Percentiles rank a stretch among this genome's conserved stretches.
phyloP scores from a whole-genome alignment of 2,329 filamentous ascomycete species.

The Ceratocystis papillata region DNA sequence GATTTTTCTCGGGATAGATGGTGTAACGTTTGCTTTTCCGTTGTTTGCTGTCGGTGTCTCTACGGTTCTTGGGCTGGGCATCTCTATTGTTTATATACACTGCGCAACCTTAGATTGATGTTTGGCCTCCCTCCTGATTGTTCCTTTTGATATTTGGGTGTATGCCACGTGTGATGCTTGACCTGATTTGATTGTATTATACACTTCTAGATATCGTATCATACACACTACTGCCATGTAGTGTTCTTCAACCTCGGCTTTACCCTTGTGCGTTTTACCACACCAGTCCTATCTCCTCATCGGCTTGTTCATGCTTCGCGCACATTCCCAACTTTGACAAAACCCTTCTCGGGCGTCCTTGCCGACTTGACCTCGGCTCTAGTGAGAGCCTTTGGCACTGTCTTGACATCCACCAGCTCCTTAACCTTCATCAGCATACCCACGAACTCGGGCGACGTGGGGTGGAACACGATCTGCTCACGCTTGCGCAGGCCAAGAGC shows the following conservation, averaged over 20 bases:
- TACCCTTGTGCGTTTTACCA: conserved; percentile 17
- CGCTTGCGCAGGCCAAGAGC: conserved; percentile 79
- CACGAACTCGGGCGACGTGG: conserved; percentile 66
- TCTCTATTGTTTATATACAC: conserved; percentile 6
- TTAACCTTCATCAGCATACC: conserved; percentile 92
- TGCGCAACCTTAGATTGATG: neutral
- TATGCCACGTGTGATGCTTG: neutral
- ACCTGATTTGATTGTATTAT: conserved; percentile 15
- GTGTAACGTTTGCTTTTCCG: conserved; percentile 12
- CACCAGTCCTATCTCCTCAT: conserved; percentile 25
- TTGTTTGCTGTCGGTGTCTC: conserved; percentile 10
- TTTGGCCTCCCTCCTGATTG: neutral
- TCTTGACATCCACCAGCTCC: conserved; percentile 73
- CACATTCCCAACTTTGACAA: conserved; percentile 58
- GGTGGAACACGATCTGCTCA: conserved; percentile 80
- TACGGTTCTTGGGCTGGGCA: neutral
- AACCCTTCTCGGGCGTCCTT: conserved; percentile 67
- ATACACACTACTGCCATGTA: conserved; percentile 27
- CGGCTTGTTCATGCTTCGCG: conserved; percentile 8
- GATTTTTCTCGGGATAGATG: conserved; percentile 5
- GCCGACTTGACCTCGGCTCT: conserved; percentile 58
- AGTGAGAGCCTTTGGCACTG: conserved; percentile 57
- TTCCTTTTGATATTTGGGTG: neutral
- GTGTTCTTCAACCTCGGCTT: conserved; percentile 10
- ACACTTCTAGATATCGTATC: conserved; percentile 28